Percentiles rank a stretch among this genome's conserved stretches.
phyloP scores from a whole-genome alignment of 2,329 filamentous ascomycete genomes.

The Beauveria sp. region DNA sequence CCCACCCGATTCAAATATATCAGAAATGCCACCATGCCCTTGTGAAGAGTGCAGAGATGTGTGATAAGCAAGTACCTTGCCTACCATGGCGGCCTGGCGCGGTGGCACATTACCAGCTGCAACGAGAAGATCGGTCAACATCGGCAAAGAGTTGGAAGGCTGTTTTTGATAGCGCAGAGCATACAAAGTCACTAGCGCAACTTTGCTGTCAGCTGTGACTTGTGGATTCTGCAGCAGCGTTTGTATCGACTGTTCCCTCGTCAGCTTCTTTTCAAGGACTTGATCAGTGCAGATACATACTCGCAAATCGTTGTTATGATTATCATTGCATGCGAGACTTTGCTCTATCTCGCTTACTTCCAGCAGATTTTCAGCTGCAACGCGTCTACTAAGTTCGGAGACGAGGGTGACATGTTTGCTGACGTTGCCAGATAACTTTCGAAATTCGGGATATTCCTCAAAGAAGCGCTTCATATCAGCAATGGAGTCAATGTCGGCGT shows the following conservation, averaged over 20 bases:
- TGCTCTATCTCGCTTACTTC: slow-evolving; percentile 97
- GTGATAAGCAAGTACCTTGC: slow-evolving; percentile 78
- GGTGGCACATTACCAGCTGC: slow-evolving; percentile 76
- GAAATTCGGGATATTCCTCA: slow-evolving; percentile 96
- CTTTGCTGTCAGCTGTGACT: slow-evolving; percentile 74
- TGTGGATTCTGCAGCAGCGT: slow-evolving; percentile 72
- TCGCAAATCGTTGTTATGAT: slow-evolving; percentile 85
- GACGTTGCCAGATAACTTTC: slow-evolving; percentile 93
- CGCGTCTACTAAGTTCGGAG: slow-evolving; percentile 81
- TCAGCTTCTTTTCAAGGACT: neutral
- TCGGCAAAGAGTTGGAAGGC: slow-evolving; percentile 71
- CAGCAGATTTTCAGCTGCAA: slow-evolving; percentile 78
- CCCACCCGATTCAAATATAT: slow-evolving; percentile 84
- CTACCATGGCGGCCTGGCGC: slow-evolving; percentile 69
- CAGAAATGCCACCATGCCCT: slow-evolving; percentile 71
- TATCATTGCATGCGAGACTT: slow-evolving; percentile 93
- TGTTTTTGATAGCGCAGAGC: slow-evolving; percentile 86
- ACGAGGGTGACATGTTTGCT: slow-evolving; percentile 98
- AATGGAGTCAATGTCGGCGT: slow-evolving; percentile 93
- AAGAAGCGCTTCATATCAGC: slow-evolving; percentile 99
- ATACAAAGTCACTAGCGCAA: slow-evolving; percentile 88
- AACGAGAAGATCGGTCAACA: slow-evolving; percentile 78
- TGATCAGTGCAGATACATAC: slow-evolving; percentile 34
- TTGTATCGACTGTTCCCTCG: slow-evolving; percentile 61
- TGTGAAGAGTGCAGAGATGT: slow-evolving; percentile 75